Conservation (phyloP, 2,329 filamentous ascomycete species). For the Colletotrichum salicis region DNA sequence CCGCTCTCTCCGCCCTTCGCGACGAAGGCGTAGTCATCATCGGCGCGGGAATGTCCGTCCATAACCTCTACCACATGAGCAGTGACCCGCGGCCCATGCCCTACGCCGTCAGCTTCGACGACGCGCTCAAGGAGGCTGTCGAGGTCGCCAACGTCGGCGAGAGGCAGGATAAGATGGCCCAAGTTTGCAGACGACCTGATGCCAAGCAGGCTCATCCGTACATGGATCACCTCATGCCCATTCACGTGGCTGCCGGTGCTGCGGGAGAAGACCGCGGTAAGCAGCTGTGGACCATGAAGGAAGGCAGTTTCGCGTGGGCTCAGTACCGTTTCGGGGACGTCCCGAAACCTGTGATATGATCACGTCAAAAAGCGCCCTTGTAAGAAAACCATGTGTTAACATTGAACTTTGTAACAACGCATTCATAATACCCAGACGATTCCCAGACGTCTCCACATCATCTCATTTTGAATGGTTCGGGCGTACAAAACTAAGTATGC, state of each 20-base stretch:
- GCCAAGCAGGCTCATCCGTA: conserved; percentile 59
- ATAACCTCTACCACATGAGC: conserved; percentile 70
- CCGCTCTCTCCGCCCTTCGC: conserved; percentile 72
- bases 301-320: conserved; percentile 57
- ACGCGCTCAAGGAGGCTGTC: conserved; percentile 54
- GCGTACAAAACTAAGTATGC: conserved; percentile 17
- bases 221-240: conserved; percentile 62
- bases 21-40: conserved; percentile 76
- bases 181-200: conserved; percentile 53
- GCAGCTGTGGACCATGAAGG: conserved; percentile 58
- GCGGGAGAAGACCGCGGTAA: conserved; percentile 54
- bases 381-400: not conserved
- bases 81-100: conserved; percentile 57
- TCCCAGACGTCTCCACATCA: not conserved
- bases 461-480: not conserved
- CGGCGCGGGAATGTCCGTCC: conserved; percentile 79
- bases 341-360: not conserved
- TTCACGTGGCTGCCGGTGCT: conserved; percentile 58
- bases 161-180: conserved; percentile 53
- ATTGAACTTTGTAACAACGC: not conserved
- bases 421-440: not conserved
- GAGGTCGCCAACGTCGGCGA: conserved; percentile 50
- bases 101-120: conserved; percentile 72
- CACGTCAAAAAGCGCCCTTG: too few species aligned
- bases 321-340: conserved; percentile 56